phyloP scores from a whole-genome alignment of 768 basidiomycete species.

The Tulasnella sp. region DNA sequence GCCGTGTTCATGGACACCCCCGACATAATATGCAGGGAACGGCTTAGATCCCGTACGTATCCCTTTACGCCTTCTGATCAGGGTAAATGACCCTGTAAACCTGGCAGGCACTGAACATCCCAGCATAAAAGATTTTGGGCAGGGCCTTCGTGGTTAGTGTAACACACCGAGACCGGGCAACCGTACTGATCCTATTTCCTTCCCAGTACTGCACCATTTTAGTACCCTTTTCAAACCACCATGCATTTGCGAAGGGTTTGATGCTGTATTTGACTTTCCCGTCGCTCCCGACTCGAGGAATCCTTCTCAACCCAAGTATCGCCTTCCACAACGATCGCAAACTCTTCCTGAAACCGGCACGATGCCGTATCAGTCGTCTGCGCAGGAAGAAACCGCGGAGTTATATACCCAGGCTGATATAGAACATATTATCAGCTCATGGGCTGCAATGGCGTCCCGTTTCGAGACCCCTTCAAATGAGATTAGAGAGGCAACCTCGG shows the following conservation, averaged over 20 bases:
- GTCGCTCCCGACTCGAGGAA: too few relatives aligned
- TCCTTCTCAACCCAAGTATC: too few relatives aligned
- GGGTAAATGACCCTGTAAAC: not conserved
- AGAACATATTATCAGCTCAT: too few relatives aligned
- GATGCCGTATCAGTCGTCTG: too few relatives aligned
- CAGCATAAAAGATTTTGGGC: constrained; percentile 41
- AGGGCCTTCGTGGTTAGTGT: constrained; percentile 11
- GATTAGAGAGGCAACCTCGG: too few relatives aligned
- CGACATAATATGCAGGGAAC: constrained; percentile 48
- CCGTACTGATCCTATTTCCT: not conserved
- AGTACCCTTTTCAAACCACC: constrained; percentile 48
- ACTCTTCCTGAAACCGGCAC: too few relatives aligned
- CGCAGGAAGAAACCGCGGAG: too few relatives aligned
- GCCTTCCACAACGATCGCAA: too few relatives aligned
- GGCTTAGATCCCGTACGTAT: constrained; percentile 42
- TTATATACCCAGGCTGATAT: too few relatives aligned
- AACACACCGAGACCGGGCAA: constrained; percentile 37
- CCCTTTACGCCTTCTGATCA: not conserved
- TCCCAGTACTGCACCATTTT: constrained; percentile 54
- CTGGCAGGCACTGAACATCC: constrained; percentile 54
- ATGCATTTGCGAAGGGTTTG: constrained; percentile 46
- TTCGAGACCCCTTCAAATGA: too few relatives aligned
- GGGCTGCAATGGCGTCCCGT: too few relatives aligned
- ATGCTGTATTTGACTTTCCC: constrained; percentile 39
- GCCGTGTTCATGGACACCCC: constrained; percentile 55